phyloP scores from a whole-genome alignment of 371 early-diverging fungal species.

The Cokeromyces recurvatus region DNA sequence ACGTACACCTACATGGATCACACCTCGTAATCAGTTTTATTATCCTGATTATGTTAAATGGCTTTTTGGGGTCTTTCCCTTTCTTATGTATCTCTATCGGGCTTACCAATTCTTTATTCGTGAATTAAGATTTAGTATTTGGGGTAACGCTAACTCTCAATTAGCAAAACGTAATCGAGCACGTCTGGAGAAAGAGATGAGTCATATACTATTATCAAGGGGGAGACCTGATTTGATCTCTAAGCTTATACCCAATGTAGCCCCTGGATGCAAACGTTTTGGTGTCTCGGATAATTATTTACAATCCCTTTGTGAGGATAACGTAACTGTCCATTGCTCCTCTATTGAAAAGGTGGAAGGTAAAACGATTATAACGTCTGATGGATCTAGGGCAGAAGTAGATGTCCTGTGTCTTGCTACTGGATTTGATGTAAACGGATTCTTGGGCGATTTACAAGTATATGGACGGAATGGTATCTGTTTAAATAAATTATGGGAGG shows the following conservation, averaged over 20 bases:
- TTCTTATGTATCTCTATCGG: constrained; percentile 26
- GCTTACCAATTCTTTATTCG: neutral
- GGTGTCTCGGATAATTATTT: constrained; percentile 46
- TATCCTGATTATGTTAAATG: constrained; percentile 23
- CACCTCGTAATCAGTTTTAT: constrained; percentile 22
- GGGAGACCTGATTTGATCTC: constrained; percentile 24
- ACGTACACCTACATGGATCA: constrained; percentile 43
- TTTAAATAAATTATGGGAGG: constrained; percentile 15
- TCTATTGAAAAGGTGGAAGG: constrained; percentile 38
- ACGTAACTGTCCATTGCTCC: constrained; percentile 40
- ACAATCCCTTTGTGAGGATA: constrained; percentile 36
- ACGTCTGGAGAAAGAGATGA: constrained; percentile 10
- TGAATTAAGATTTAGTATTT: neutral
- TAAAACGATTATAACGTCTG: constrained; percentile 28
- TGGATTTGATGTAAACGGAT: constrained; percentile 50
- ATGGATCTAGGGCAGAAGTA: constrained; percentile 37
- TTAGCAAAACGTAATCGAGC: neutral
- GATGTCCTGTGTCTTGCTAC: constrained; percentile 63
- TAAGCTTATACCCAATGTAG: constrained; percentile 43
- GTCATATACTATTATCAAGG: constrained; percentile 3
- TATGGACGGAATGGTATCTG: constrained; percentile 14
- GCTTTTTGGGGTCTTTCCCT: constrained; percentile 38
- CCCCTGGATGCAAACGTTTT: constrained; percentile 57
- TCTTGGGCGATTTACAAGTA: constrained; percentile 24
- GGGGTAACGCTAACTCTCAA: constrained; percentile 1